Base-by-base conservation (phyloP, 1,139 yeast species). In the Lodderomyces oxycetoniae region DNA sequence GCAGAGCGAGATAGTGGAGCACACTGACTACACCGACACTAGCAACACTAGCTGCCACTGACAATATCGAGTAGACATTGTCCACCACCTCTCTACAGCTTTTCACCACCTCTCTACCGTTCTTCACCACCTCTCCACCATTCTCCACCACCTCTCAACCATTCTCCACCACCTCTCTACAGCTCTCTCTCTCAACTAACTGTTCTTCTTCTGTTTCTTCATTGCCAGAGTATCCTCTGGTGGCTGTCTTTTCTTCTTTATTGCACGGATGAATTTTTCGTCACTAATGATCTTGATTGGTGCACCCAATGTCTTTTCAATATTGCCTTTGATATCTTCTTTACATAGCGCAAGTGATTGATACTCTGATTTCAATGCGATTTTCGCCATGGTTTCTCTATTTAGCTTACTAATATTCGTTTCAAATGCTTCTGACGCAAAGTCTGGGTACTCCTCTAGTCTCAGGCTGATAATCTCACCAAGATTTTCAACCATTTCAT, bases 361-460 rank as follows among this genome's bases (percentile, higher is more conserved):
- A 32, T 64, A 65, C 50, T 83, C 93, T 1, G 70, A 70, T 34
- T 61, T 61, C 26, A 80, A 53, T 0, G 80, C 81, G 26, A 72
- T 58, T 17, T 62, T 53, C 1, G 86, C 79, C 74, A 79, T 64
- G 25, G 51, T 35, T 21, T 38, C 59, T 52, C 58, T 47, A 14
- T 39, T 34, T 24, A 35, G 29, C 9, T 45, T 37, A 4, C 36
- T 25, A 3, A 15, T 15, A 19, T 27, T 31, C 10, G 4, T 37
- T 40, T 5, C 30, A 38, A 48, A 41, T 14, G 52, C 47, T 48
- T 58, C 46, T 40, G 61, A 23, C 37, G 63, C 46, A 39, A 46
- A 36, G 49, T 44, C 36, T 2, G 78, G 75, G 41, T 74, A 75
- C 34, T 70, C 60, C 5, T 42, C 41, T 23, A 75, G 40, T 45